Conservation (phyloP, 805 yeast genomes). For the Wickerhamomyces chaumierensis region DNA sequence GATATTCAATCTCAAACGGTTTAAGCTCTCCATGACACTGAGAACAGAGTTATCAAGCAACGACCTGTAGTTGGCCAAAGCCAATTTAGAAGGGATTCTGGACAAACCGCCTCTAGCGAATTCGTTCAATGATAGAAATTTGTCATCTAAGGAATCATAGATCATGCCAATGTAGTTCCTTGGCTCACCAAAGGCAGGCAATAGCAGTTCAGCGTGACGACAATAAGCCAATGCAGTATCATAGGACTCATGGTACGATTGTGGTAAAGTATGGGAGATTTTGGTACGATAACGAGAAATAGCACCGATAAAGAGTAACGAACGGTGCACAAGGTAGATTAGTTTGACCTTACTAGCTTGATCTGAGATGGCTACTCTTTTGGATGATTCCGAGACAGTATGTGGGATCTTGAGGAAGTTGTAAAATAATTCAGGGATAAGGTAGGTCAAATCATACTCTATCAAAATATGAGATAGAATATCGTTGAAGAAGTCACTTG, state of each 20-base stretch:
- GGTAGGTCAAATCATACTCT: conserved; percentile 23
- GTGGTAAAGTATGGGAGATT: conserved; percentile 18
- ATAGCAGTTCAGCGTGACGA: conserved; percentile 38
- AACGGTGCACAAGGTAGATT: conserved; percentile 35
- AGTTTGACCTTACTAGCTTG: conserved; percentile 13
- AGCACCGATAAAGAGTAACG: conserved; percentile 44
- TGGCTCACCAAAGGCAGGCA: conserved; percentile 63
- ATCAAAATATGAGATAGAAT: conserved; percentile 30
- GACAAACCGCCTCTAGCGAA: conserved; percentile 33
- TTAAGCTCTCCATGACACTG: conserved; percentile 16
- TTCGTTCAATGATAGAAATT: conserved; percentile 26
- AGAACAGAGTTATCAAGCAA: conserved; percentile 21
- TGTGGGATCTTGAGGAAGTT: conserved; percentile 5
- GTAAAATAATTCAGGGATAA: conserved; percentile 12
- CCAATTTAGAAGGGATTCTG: conserved; percentile 28
- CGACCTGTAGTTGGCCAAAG: conserved; percentile 24
- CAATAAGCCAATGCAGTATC: conserved; percentile 35
- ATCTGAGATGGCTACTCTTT: conserved; percentile 5
- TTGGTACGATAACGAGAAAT: conserved; percentile 44
- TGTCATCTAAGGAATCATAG: conserved; percentile 26
- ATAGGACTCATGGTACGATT: conserved; percentile 29
- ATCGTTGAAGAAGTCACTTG: conserved; percentile 34
- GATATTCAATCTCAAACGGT: conserved; percentile 12
- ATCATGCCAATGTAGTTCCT: conserved; percentile 49
- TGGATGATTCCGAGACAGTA: conserved; percentile 3